Evolutionary conservation across 1,139 yeast genomes (phyloP), one percentile per base, ranked within the genome.

Genomic region (Zygoascus meyerae): DNA sequence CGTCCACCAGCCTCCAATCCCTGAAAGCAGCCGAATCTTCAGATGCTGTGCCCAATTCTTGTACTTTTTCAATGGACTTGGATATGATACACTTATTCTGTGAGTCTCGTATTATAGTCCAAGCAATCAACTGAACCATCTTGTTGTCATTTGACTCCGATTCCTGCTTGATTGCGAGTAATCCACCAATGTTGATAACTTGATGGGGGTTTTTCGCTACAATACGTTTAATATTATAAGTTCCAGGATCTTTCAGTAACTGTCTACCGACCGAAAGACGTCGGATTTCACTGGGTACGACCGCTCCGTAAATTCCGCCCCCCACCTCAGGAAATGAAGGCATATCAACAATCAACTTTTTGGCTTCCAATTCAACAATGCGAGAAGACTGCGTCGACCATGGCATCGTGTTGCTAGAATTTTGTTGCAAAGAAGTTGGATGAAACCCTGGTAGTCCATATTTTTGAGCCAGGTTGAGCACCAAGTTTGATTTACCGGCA

Each of bases 401-500:
- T 2, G 60, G 61, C 38, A 47, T 51, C 2, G 47, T 15, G 32
- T 41, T 36, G 12, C 35, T 16, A 14, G 46, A 34, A 14, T 28
- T 21, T 14, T 34, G 16, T 14, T 37, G 28, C 34, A 35, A 34
- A 18, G 14, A 26, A 3, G 32, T 14, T 7, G 34, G 42, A 9
- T 14, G 37, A 14, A 12, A 17, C 15, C 32, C 15, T 2, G 38
- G 29, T n/a, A 26, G 17, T 18, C 51, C 47, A 36, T 42, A 52
- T 44, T 44, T 45, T 15, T 42, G 42, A 5, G 53, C 46, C 36
- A 57, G 21, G 7, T 46, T 35, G 18, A 46, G 38, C 3, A 55
- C 58, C 26, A 87, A 60, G 1, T 83, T 72, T 1, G 94, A 79
- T 61, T 87, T 87, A 1, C 97, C 97, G 12, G 79, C 72, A 59